Conservation (phyloP, 2,329 filamentous ascomycete genomes). For the Colletotrichum tamarilloi region DNA sequence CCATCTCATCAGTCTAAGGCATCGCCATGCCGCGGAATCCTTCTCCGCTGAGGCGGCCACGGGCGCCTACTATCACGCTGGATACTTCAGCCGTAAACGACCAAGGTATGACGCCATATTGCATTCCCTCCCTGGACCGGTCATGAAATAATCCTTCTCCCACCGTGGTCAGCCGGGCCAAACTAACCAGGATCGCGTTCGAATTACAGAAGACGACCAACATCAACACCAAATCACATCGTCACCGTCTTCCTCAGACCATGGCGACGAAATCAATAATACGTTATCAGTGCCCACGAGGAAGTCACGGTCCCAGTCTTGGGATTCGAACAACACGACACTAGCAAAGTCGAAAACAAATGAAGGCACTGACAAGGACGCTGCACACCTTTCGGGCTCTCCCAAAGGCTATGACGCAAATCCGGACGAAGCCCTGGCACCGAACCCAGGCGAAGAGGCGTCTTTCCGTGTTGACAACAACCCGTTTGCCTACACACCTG, state of each 20-base stretch:
- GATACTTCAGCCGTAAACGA: slow-evolving; percentile 36
- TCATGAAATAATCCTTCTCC: background rate
- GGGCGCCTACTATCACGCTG: slow-evolving; percentile 37
- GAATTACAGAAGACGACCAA: slow-evolving; percentile 12
- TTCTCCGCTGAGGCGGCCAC: slow-evolving; percentile 28
- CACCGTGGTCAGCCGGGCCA: background rate
- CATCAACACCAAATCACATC: slow-evolving; percentile 10
- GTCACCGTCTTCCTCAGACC: slow-evolving; percentile 25
- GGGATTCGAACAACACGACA: slow-evolving; percentile 35
- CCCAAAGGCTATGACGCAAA: slow-evolving; percentile 39
- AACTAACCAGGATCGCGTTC: slow-evolving; percentile 13
- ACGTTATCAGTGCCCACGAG: slow-evolving; percentile 36
- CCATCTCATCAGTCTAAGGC: background rate
- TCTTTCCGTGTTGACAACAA: slow-evolving; percentile 75
- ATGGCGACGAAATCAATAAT: slow-evolving; percentile 33
- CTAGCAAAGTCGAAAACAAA: slow-evolving; percentile 32
- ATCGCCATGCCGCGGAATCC: slow-evolving; percentile 22
- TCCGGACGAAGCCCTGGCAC: slow-evolving; percentile 40
- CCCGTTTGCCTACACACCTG: slow-evolving; percentile 65
- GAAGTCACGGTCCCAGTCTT: slow-evolving; percentile 35
- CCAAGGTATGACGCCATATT: slow-evolving; percentile 33
- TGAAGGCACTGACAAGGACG: slow-evolving; percentile 29
- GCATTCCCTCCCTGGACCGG: slow-evolving; percentile 18
- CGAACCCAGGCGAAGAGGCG: slow-evolving; percentile 71
- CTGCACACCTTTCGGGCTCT: slow-evolving; percentile 10